Evolutionary conservation across 352 stramenopile species (phyloP).

Genomic region (Hyaloperonospora arabidopsidis): DNA sequence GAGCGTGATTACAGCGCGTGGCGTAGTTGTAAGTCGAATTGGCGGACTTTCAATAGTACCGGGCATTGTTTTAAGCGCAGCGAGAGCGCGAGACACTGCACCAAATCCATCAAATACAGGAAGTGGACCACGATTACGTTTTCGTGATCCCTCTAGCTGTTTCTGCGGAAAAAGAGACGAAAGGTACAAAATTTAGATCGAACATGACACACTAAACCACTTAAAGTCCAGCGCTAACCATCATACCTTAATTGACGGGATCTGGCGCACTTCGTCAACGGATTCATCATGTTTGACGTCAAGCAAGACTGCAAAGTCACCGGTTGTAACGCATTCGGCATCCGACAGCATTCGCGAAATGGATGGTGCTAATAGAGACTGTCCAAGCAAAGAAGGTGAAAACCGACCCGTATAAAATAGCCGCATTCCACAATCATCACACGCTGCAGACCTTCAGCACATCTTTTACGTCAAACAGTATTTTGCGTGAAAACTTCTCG

Average conservation of each 20-base stretch:
- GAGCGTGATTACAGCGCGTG: constrained; percentile 34
- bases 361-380: constrained; percentile 40
- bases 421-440: background rate
- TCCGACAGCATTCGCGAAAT: constrained; percentile 41
- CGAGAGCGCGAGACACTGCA: constrained; percentile 59
- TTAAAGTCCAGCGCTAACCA: background rate
- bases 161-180: constrained; percentile 27
- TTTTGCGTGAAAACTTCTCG: constrained; percentile 27
- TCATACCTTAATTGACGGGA: constrained; percentile 62
- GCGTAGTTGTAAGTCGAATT: constrained; percentile 27
- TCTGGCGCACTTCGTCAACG: constrained; percentile 64
- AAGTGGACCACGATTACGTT: constrained; percentile 53
- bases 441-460: constrained; percentile 49
- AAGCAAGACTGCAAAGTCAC: constrained; percentile 59
- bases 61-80: constrained; percentile 37
- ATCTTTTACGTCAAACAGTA: constrained; percentile 67
- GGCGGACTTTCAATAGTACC: constrained; percentile 54
- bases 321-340: constrained; percentile 46
- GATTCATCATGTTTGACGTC: constrained; percentile 65
- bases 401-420: background rate
- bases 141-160: constrained; percentile 51
- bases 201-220: constrained; percentile 1
- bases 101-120: constrained; percentile 73
- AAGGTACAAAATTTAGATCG: background rate
- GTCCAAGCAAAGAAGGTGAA: constrained; percentile 7